These are phyloP conservation scores for Trifolium dubium DNA, from an alignment of 306 rosid species.

Conservation along the genomic window DNA sequence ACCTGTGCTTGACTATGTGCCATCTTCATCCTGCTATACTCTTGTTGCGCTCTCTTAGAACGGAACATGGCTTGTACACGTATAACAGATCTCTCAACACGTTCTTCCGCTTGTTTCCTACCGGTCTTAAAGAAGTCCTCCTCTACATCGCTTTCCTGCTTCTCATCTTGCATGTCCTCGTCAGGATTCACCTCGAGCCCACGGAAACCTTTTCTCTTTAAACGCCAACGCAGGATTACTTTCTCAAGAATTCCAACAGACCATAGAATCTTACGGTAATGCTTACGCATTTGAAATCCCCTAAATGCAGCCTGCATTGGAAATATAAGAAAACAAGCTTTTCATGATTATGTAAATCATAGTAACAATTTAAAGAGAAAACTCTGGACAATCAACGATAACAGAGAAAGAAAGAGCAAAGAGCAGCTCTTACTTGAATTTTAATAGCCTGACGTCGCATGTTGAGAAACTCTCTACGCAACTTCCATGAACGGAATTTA, in stretches of 20 bases:
- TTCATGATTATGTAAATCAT: constrained; percentile 31
- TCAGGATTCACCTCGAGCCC: constrained; percentile 76
- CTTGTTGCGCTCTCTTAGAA: constrained; percentile 90
- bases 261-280: constrained; percentile 85
- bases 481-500: constrained; percentile 80
- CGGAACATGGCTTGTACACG: constrained; percentile 93
- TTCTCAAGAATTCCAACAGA: constrained; percentile 96
- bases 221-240: constrained; percentile 87
- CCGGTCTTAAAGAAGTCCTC: constrained; percentile 76
- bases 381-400: constrained; percentile 29
- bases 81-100: constrained; percentile 75
- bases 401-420: constrained; percentile 32
- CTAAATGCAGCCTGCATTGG: constrained; percentile 87
- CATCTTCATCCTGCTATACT: constrained; percentile 85
- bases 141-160: constrained; percentile 64
- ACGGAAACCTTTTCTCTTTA: constrained; percentile 89
- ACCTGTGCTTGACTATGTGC: constrained; percentile 72
- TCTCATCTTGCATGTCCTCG: constrained; percentile 41
- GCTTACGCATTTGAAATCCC: constrained; percentile 78
- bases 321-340: constrained; percentile 39
- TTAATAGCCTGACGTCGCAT: constrained; percentile 75
- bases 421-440: constrained; percentile 73
- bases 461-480: constrained; percentile 71
- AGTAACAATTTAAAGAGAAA: not conserved
- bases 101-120: constrained; percentile 87